Conservation (phyloP, 306 rosid species). For the Prunus fruticosa region DNA sequence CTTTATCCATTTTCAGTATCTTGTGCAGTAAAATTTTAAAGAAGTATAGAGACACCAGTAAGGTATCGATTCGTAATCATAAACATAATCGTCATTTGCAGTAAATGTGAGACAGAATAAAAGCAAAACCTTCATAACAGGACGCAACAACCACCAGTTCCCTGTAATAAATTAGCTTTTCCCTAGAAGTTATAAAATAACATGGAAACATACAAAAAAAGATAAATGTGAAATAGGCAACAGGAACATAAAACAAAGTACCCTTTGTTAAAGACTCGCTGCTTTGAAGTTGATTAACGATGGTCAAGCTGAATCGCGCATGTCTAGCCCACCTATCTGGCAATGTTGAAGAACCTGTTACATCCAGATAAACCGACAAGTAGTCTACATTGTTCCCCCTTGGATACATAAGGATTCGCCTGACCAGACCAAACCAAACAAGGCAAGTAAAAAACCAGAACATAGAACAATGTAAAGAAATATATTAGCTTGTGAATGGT, state of each 20-base stretch:
- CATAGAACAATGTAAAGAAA: neutral
- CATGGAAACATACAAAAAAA: neutral
- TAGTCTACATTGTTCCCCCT: neutral
- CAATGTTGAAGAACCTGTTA: neutral
- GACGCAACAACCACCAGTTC: neutral
- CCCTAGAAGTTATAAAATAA: neutral
- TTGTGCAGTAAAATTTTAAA: neutral
- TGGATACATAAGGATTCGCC: conserved; percentile 13
- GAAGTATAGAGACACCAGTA: neutral
- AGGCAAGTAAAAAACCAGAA: neutral
- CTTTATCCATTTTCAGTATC: neutral
- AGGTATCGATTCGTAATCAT: neutral
- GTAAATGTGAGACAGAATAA: neutral
- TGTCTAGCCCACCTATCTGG: conserved; percentile 1
- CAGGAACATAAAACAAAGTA: neutral
- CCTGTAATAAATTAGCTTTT: neutral
- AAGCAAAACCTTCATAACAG: neutral
- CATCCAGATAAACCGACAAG: conserved; percentile 12
- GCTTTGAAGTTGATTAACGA: conserved; percentile 1
- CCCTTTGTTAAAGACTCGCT: conserved; percentile 4
- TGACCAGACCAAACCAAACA: neutral
- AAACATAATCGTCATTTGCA: neutral
- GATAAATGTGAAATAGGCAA: neutral
- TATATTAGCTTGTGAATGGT: neutral
- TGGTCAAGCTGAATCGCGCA: conserved; percentile 2